These are phyloP conservation scores for Paralagenidium karlingii DNA, from an alignment of 352 stramenopile species.

Conservation along the genomic window DNA sequence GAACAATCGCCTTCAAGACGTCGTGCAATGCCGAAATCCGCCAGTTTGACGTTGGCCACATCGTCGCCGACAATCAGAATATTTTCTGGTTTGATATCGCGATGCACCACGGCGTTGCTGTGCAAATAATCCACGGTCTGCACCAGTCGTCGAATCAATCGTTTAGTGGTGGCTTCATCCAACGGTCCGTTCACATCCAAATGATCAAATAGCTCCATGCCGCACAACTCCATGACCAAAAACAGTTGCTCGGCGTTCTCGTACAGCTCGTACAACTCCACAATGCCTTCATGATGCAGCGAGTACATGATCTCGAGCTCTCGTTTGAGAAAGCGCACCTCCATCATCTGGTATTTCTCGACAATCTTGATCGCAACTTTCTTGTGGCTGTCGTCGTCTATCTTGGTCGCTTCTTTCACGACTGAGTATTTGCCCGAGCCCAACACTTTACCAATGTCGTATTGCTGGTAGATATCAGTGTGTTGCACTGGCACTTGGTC, in stretches of 20 bases:
- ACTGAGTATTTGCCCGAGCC: conserved; percentile 72
- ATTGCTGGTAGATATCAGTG: conserved; percentile 49
- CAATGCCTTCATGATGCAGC: conserved; percentile 57
- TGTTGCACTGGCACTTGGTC: conserved; percentile 41
- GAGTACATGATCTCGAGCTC: conserved; percentile 81
- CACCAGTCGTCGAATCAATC: conserved; percentile 61
- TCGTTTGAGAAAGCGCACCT: conserved; percentile 69
- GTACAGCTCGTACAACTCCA: conserved; percentile 69
- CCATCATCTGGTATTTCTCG: conserved; percentile 72
- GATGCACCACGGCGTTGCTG: conserved; percentile 69
- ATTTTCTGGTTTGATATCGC: conserved; percentile 81
- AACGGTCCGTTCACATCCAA: conserved; percentile 64
- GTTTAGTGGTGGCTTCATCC: conserved; percentile 43
- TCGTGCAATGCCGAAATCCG: conserved; percentile 72
- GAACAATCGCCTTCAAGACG: conserved; percentile 41
- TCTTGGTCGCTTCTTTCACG: conserved; percentile 52
- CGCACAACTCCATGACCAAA: conserved; percentile 72
- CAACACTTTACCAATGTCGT: conserved; percentile 33
- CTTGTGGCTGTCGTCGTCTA: conserved; percentile 6
- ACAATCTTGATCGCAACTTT: conserved; percentile 70
- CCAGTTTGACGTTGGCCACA: conserved; percentile 66
- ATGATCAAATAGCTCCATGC: conserved; percentile 72
- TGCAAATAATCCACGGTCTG: conserved; percentile 77
- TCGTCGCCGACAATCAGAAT: conserved; percentile 57
- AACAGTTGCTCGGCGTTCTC: conserved; percentile 62